These are phyloP conservation scores for Naganishia onofrii DNA, from an alignment of 768 basidiomycete species.

Conservation along the genomic window DNA sequence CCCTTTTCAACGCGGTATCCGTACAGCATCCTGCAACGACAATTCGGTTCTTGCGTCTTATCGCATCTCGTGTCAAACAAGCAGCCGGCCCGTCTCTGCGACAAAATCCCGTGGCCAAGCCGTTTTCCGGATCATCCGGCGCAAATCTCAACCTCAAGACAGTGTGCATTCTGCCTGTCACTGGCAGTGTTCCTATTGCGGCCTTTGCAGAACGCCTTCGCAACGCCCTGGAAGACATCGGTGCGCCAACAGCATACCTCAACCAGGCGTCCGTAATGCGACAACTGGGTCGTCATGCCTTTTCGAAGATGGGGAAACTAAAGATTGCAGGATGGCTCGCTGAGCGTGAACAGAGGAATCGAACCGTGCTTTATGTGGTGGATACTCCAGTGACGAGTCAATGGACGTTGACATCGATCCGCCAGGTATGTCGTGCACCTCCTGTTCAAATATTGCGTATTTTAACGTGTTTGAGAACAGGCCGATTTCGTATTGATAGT, in stretches of 20 bases:
- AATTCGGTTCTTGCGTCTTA: slow-evolving; percentile 55
- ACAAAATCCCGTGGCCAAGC: slow-evolving; percentile 50
- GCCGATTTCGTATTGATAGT: slow-evolving; percentile 93
- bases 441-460: background rate
- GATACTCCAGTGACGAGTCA: slow-evolving; percentile 91
- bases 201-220: slow-evolving; percentile 87
- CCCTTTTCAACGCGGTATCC: slow-evolving; percentile 89
- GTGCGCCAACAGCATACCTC: slow-evolving; percentile 86
- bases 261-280: slow-evolving; percentile 90
- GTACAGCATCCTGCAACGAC: slow-evolving; percentile 51
- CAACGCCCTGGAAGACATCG: slow-evolving; percentile 80
- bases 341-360: slow-evolving; percentile 75
- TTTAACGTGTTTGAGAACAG: slow-evolving; percentile 51
- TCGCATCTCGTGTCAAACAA: slow-evolving; percentile 76
- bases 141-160: slow-evolving; percentile 87
- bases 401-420: slow-evolving; percentile 97
- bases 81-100: slow-evolving; percentile 31
- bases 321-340: slow-evolving; percentile 93
- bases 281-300: slow-evolving; percentile 90
- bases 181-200: slow-evolving; percentile 81
- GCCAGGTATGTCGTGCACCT: slow-evolving; percentile 63
- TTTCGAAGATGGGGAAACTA: slow-evolving; percentile 92
- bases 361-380: slow-evolving; percentile 91
- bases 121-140: slow-evolving; percentile 62
- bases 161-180: slow-evolving; percentile 83